phyloP scores from a whole-genome alignment of 495 filamentous ascomycete species.

The Neurospora africana region DNA sequence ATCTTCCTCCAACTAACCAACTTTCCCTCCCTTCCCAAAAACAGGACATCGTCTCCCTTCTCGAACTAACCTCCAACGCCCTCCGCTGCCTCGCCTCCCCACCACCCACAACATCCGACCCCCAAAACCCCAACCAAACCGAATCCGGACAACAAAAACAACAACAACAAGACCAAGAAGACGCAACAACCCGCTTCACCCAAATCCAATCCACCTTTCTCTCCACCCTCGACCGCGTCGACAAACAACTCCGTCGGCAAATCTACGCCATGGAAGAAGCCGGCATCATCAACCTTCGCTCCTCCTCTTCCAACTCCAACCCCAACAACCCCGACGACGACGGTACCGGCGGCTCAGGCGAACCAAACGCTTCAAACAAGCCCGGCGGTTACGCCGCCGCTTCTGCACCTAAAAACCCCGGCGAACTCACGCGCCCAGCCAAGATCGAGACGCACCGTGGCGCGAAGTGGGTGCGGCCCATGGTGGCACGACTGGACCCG shows the following conservation, averaged over 20 bases:
- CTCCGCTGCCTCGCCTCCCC: slow-evolving; percentile 56
- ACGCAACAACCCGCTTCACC: slow-evolving; percentile 51
- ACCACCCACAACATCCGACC: not conserved
- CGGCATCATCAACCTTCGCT: slow-evolving; percentile 49
- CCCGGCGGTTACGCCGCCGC: not conserved
- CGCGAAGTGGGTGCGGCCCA: not conserved
- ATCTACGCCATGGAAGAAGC: slow-evolving; percentile 72
- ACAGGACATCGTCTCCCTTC: slow-evolving; percentile 42
- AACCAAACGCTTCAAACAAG: not conserved
- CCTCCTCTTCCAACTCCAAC: not conserved
- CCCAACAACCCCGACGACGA: not conserved
- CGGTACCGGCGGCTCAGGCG: not conserved
- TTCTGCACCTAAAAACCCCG: not conserved
- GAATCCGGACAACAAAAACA: not conserved
- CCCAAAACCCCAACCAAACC: not conserved
- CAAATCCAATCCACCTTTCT: slow-evolving; percentile 55
- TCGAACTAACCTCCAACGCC: slow-evolving; percentile 57
- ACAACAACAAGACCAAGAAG: slow-evolving; percentile 15
- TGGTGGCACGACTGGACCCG: slow-evolving; percentile 22
- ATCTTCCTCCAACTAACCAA: not conserved
- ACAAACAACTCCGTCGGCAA: slow-evolving; percentile 63
- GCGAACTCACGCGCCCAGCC: not conserved
- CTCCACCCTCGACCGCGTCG: slow-evolving; percentile 54
- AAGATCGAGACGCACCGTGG: not conserved
- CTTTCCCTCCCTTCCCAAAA: not conserved